A percentile compares a stretch with the other conserved stretches of the same genome.
These are phyloP conservation scores for Schrenkiella parvula DNA, from an alignment of 345 rosid genomes.

Conservation along the genomic window DNA sequence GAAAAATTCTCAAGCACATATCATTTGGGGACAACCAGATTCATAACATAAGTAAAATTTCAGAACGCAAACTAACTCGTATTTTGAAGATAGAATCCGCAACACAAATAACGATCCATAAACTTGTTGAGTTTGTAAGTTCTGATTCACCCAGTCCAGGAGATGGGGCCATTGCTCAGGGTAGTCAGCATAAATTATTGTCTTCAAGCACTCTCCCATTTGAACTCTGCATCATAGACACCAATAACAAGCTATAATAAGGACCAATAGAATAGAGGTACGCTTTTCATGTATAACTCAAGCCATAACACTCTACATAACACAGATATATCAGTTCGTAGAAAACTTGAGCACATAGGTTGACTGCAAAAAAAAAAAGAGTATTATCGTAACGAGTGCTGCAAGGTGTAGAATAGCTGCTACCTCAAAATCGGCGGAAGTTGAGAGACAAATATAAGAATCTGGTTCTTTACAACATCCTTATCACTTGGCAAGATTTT, in stretches of 20 bases:
- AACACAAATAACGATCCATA: slow-evolving; percentile 83
- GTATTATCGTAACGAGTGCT: neutral
- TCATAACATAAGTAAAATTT: neutral
- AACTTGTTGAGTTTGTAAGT: slow-evolving; percentile 86
- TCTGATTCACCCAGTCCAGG: slow-evolving; percentile 84
- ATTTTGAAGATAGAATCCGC: slow-evolving; percentile 91
- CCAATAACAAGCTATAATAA: slow-evolving; percentile 3
- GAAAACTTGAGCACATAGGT: neutral
- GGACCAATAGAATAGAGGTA: neutral
- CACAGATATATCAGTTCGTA: neutral
- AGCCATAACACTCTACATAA: neutral
- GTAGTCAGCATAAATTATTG: slow-evolving; percentile 89
- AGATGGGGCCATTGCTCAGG: slow-evolving; percentile 99
- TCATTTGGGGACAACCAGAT: neutral
- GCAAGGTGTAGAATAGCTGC: slow-evolving; percentile 22
- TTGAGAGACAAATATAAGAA: slow-evolving; percentile 75
- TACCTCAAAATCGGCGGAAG: slow-evolving; percentile 91
- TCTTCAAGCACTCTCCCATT: slow-evolving; percentile 97
- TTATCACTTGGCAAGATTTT: slow-evolving; percentile 71
- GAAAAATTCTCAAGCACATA: neutral
- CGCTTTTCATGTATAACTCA: neutral
- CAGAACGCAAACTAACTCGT: slow-evolving; percentile 58
- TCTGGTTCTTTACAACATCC: slow-evolving; percentile 71
- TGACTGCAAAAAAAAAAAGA: neutral
- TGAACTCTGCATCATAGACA: slow-evolving; percentile 62